A percentile compares a stretch with the other conserved stretches of the same genome.
Conservation (phyloP, 495 filamentous ascomycete species). For the Viridothelium virens region DNA sequence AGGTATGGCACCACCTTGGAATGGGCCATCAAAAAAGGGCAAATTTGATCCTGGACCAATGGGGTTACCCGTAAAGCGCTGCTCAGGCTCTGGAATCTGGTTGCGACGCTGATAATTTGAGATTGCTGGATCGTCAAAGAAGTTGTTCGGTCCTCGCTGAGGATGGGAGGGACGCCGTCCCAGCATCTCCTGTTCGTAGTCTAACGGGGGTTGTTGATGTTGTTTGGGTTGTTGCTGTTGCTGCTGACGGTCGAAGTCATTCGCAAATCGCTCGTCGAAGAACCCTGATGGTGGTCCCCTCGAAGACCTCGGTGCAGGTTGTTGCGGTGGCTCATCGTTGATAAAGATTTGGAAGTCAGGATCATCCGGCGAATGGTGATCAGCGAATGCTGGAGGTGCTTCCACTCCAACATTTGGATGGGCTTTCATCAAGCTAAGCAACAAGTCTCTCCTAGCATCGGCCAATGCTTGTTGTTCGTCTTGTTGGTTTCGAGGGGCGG, state of each 20-base stretch:
- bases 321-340: conserved; percentile 1
- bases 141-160: conserved; percentile 5
- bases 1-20: neutral
- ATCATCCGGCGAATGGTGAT: conserved; percentile 4
- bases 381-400: too few relatives aligned
- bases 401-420: neutral
- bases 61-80: neutral
- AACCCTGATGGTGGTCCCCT: conserved; percentile 3
- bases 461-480: neutral
- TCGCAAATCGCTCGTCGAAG: conserved; percentile 8
- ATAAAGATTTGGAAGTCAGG: conserved; percentile 7
- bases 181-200: neutral
- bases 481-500: neutral
- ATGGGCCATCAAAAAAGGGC: neutral
- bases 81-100: neutral
- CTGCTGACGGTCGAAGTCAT: conserved; percentile 4
- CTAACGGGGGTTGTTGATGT: neutral
- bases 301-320: conserved; percentile 7
- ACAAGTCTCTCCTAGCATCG: neutral
- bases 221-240: conserved; percentile 10
- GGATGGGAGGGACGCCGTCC: conserved; percentile 5
- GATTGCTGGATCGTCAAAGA: conserved; percentile 7
- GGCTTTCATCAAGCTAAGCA: conserved; percentile 1
- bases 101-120: neutral
- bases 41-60: neutral